A percentile compares a stretch with the other conserved stretches of the same genome.
Evolutionary conservation across 345 rosid genomes (phyloP).

Genomic region (Acer negundo): DNA sequence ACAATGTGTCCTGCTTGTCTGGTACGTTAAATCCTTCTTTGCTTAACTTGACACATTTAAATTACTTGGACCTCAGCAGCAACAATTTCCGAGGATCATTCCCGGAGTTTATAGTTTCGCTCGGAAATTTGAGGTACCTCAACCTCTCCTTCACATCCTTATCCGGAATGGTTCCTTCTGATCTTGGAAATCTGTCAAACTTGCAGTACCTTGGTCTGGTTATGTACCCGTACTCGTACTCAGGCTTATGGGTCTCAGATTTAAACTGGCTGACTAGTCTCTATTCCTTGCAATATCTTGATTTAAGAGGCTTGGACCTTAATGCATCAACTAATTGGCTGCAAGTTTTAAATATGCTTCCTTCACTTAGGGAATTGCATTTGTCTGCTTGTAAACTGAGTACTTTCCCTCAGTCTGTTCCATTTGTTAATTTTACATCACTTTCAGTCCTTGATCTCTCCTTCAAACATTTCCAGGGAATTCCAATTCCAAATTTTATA

Average conservation of each 20-base stretch:
- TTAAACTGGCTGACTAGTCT: slow-evolving; percentile 3
- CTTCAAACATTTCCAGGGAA: background rate
- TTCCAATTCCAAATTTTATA: background rate
- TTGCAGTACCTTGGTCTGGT: slow-evolving; percentile 4
- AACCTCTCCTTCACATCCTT: background rate
- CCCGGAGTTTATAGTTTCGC: background rate
- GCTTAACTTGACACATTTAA: slow-evolving; percentile 7
- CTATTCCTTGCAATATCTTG: background rate
- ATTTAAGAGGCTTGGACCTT: background rate
- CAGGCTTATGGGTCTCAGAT: background rate
- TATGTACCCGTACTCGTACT: too few relatives aligned
- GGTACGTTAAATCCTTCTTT: slow-evolving; percentile 8
- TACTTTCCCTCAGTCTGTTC: slow-evolving; percentile 22
- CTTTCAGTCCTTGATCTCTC: slow-evolving; percentile 34
- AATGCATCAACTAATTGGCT: slow-evolving; percentile 23
- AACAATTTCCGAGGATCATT: background rate
- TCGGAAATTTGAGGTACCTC: background rate
- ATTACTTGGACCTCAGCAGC: background rate
- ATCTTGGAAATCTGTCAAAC: slow-evolving; percentile 1
- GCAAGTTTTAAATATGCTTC: slow-evolving; percentile 24
- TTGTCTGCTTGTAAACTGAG: slow-evolving; percentile 22
- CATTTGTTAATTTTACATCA: slow-evolving; percentile 22
- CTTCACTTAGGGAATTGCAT: slow-evolving; percentile 29
- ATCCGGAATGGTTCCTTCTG: background rate
- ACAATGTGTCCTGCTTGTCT: background rate